These are phyloP conservation scores for Smithsoniella earleae DNA, from an alignment of 163 green algal genomes.

Conservation along the genomic window DNA sequence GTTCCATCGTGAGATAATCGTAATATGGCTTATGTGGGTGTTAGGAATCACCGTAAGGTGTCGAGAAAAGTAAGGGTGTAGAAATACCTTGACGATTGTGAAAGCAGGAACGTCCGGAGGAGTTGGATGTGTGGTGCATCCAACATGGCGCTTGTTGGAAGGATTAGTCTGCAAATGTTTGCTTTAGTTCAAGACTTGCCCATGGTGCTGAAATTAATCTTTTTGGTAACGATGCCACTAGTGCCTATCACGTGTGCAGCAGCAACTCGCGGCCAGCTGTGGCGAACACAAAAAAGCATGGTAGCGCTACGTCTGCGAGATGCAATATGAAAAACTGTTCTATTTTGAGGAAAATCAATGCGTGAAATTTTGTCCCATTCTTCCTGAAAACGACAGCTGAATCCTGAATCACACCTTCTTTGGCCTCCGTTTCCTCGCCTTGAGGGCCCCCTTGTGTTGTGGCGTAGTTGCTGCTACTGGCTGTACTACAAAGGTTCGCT, in stretches of 20 bases:
- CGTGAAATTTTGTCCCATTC: not conserved
- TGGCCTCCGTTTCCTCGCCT: slow-evolving; percentile 1
- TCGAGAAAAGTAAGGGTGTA: not conserved
- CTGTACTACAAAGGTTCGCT: not conserved
- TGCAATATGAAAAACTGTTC: not conserved
- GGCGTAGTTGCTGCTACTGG: slow-evolving; percentile 14
- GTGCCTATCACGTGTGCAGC: too few relatives aligned
- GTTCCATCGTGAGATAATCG: too few relatives aligned
- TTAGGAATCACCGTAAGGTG: not conserved
- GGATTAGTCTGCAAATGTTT: slow-evolving; percentile 26
- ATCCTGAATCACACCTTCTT: not conserved
- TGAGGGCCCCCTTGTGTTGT: slow-evolving; percentile 15
- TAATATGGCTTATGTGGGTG: too few relatives aligned
- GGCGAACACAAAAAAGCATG: not conserved
- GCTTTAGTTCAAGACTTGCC: not conserved
- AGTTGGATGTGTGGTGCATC: not conserved
- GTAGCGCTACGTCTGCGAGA: not conserved
- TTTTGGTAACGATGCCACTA: too few relatives aligned
- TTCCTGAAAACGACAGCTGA: not conserved
- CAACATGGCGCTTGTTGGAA: slow-evolving; percentile 12
- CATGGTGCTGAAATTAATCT: not conserved
- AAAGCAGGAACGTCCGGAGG: slow-evolving; percentile 1
- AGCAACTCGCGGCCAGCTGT: too few relatives aligned
- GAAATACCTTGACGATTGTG: slow-evolving; percentile 1
- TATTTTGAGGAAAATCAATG: not conserved